Evolutionary conservation across 1,284 basidiomycete genomes (phyloP), one percentile per base, ranked within the genome.

Genomic region (Clitocybe nebularis): DNA sequence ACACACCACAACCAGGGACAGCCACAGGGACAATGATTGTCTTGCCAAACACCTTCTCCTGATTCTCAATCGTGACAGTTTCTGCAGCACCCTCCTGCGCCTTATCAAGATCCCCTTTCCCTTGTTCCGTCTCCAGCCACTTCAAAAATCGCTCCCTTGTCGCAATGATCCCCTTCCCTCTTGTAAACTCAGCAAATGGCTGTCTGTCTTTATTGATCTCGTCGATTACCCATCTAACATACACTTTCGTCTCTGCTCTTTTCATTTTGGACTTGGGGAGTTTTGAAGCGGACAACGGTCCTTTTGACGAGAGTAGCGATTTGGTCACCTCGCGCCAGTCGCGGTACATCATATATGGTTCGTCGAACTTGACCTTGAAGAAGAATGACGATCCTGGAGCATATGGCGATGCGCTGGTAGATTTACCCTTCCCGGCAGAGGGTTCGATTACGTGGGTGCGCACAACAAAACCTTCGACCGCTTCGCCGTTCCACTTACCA

Each of bases 281-380:
- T 16, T 61, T 64, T 7, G 50, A 58, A 1, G 64, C 54, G 11
- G 64, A 51, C 45, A 67, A 48, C 43, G 30, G 54, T 57, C 52
- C 56, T 16, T 59, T 59, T 33, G 55, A 45, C 1, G 72, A 66
- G 4, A 96, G 71, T 22, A 95, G 69, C 13, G 62, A 68, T 57
- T 92, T 88, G 5, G 96, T 98, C 38, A 95, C 75, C 65, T 99
- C 96, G 41, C 96, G 75, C 93, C 93, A 99, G 60, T 97, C 91
- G 38, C 96, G 84, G 66, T 98, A 98, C 82, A 96, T 95, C 70
- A 98, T 83, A 61, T 99, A 99, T 0, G 95, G 95, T 61, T 99
- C 93, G 63, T 98, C 93, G 62, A 97, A 99, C 63, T 99, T 99
- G 68, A 99, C 79, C 63, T 99, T 99, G 83, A 97, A 99, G 75